A percentile compares a stretch with the other conserved stretches of the same genome.
phyloP scores from a whole-genome alignment of 225 moss, liverwort and hornwort genomes.

The Bryoerythrophyllum caledonicum region DNA sequence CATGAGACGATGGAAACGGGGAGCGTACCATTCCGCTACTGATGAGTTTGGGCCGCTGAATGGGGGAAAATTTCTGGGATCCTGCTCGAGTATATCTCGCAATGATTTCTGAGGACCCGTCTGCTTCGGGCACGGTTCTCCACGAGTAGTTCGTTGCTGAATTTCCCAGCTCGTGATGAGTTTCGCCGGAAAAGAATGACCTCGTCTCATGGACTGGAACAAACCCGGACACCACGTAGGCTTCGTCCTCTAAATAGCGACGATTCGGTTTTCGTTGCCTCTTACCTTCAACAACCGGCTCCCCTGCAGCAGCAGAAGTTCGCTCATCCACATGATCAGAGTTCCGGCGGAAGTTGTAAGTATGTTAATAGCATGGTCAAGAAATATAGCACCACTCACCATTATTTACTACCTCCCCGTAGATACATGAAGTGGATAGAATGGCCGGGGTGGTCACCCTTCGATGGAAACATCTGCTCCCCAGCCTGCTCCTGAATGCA shows the following conservation, averaged over 20 bases:
- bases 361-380: no score
- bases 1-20: not conserved
- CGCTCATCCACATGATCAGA: not conserved
- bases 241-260: constrained; percentile 70
- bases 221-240: constrained; percentile 21
- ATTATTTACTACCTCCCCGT: constrained; percentile 26
- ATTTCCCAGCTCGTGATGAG: constrained; percentile 8
- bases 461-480: not conserved
- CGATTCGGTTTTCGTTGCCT: constrained; percentile 74
- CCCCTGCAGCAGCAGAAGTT: not conserved
- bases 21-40: constrained; percentile 20
- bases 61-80: constrained; percentile 15
- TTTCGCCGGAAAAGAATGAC: constrained; percentile 24
- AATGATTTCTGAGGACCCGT: constrained; percentile 24
- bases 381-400: constrained; percentile 11
- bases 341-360: not conserved
- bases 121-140: constrained; percentile 27
- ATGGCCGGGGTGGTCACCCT: not conserved
- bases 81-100: constrained; percentile 23
- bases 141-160: constrained; percentile 39
- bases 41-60: constrained; percentile 20
- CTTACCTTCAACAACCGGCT: constrained; percentile 40
- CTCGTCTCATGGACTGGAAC: constrained; percentile 24
- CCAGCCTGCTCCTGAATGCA: constrained; percentile 6
- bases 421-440: constrained; percentile 6